phyloP scores from a whole-genome alignment of 345 rosid genomes.

The Citrus cavaleriei region DNA sequence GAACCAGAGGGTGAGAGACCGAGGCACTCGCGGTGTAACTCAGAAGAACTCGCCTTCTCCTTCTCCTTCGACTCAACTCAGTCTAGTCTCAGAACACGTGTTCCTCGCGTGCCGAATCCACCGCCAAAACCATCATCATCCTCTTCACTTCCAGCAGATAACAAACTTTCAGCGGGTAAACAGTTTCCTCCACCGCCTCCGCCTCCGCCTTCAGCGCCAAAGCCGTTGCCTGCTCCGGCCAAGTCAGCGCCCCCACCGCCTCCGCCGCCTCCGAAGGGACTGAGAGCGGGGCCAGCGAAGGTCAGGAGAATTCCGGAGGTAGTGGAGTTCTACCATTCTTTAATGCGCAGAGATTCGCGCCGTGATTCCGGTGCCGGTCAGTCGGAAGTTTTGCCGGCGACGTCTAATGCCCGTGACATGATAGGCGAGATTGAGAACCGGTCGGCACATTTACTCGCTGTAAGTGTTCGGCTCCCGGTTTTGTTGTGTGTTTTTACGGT shows the following conservation, averaged over 20 bases:
- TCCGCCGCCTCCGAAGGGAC: slow-evolving; percentile 59
- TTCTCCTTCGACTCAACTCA: slow-evolving; percentile 41
- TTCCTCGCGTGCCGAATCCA: slow-evolving; percentile 85
- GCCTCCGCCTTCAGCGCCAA: slow-evolving; percentile 27
- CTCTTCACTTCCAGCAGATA: slow-evolving; percentile 13
- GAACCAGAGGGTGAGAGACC: slow-evolving; percentile 48
- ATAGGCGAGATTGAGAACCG: slow-evolving; percentile 99
- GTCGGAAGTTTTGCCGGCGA: slow-evolving; percentile 42
- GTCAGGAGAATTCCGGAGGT: slow-evolving; percentile 94
- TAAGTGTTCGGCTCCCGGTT: slow-evolving; percentile 31
- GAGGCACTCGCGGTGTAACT: slow-evolving; percentile 42
- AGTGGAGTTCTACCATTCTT: slow-evolving; percentile 93
- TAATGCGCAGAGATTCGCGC: slow-evolving; percentile 86
- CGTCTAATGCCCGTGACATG: slow-evolving; percentile 82
- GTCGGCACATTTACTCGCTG: slow-evolving; percentile 86
- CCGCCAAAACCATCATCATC: slow-evolving; percentile 67
- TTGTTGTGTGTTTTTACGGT: slow-evolving; percentile 23
- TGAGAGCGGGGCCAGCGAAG: slow-evolving; percentile 43
- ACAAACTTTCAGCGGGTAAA: slow-evolving; percentile 17
- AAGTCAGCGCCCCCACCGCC: slow-evolving; percentile 65
- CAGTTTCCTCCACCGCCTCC: slow-evolving; percentile 35
- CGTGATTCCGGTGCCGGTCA: slow-evolving; percentile 52
- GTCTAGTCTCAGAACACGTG: slow-evolving; percentile 58
- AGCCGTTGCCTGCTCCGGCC: slow-evolving; percentile 10
- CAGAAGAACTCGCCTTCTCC: slow-evolving; percentile 54